These are phyloP conservation scores for Termitomyces titanicus DNA, from an alignment of 768 basidiomycete species.

Conservation along the genomic window DNA sequence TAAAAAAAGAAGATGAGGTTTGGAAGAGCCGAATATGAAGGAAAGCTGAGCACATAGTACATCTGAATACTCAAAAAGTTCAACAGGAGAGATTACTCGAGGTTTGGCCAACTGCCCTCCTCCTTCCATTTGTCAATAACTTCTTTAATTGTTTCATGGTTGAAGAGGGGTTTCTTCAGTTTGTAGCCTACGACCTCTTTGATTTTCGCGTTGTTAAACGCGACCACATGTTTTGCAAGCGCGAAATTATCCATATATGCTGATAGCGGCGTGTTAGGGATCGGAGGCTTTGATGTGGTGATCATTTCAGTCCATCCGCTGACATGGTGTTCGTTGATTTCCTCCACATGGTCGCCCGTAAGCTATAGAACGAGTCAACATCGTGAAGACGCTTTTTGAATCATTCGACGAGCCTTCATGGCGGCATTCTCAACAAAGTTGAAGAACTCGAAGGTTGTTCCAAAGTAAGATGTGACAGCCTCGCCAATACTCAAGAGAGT, in stretches of 20 bases:
- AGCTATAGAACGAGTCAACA: conserved; percentile 37
- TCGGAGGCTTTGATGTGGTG: conserved; percentile 61
- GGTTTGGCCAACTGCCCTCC: conserved; percentile 59
- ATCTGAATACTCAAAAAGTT: conserved; percentile 1
- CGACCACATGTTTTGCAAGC: conserved; percentile 65
- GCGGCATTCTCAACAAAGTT: conserved; percentile 62
- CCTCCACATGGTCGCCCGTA: conserved; percentile 70
- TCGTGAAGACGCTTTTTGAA: not conserved
- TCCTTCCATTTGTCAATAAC: conserved; percentile 79
- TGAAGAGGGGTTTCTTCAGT: conserved; percentile 59
- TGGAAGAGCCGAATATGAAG: conserved; percentile 8
- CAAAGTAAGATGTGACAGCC: conserved; percentile 67
- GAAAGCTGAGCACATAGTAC: conserved; percentile 3
- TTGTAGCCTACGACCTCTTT: conserved; percentile 70
- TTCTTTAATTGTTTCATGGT: conserved; percentile 58
- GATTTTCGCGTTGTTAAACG: conserved; percentile 69
- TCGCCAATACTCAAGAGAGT: conserved; percentile 66
- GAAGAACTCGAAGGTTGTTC: conserved; percentile 80
- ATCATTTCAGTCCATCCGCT: conserved; percentile 83
- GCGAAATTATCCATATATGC: conserved; percentile 79
- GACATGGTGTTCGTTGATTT: conserved; percentile 84
- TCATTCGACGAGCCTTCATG: conserved; percentile 49
- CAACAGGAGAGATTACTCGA: conserved; percentile 18
- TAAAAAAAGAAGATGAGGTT: not conserved
- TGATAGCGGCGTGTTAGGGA: conserved; percentile 65